Evolutionary conservation across 805 yeast species (phyloP).

Genomic region (Starmerella vaccinii): DNA sequence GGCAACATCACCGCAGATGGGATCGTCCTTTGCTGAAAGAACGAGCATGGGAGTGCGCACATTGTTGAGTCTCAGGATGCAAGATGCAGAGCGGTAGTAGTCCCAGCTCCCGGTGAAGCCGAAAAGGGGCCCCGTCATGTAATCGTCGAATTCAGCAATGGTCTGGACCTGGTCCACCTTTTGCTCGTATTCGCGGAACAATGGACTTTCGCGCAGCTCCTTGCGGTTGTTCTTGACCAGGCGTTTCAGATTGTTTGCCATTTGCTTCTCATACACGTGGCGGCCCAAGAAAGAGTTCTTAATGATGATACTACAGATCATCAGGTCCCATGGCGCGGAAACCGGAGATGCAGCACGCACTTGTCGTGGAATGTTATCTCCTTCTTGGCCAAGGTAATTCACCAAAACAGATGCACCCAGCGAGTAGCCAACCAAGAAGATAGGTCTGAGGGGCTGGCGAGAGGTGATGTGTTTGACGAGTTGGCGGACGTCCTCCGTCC

Average conservation of each 20-base stretch:
- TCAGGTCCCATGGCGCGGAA: conserved; percentile 67
- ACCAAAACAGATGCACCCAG: conserved; percentile 64
- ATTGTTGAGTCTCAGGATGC: conserved; percentile 41
- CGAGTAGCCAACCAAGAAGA: conserved; percentile 68
- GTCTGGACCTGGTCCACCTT: conserved; percentile 23
- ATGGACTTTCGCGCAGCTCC: conserved; percentile 29
- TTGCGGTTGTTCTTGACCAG: conserved; percentile 38
- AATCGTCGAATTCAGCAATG: conserved; percentile 51
- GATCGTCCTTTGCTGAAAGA: conserved; percentile 64
- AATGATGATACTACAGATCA: conserved; percentile 39
- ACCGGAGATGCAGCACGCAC: conserved; percentile 50
- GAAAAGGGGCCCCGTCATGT: conserved; percentile 53
- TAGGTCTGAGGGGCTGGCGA: conserved; percentile 50
- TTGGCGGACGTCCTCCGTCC: conserved; percentile 59
- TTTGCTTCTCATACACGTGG: conserved; percentile 40
- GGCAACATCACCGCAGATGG: conserved; percentile 46
- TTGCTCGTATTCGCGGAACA: conserved; percentile 28
- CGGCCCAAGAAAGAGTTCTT: conserved; percentile 37
- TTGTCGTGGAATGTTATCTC: conserved; percentile 27
- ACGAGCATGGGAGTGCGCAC: conserved; percentile 56
- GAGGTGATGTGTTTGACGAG: conserved; percentile 42
- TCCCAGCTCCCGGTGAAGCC: conserved; percentile 55
- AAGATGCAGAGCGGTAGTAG: conserved; percentile 56
- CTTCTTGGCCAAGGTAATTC: conserved; percentile 62
- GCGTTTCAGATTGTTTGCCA: conserved; percentile 40